These are phyloP conservation scores for Fusarium sp. DNA, from an alignment of 2,329 filamentous ascomycete genomes.

Conservation along the genomic window DNA sequence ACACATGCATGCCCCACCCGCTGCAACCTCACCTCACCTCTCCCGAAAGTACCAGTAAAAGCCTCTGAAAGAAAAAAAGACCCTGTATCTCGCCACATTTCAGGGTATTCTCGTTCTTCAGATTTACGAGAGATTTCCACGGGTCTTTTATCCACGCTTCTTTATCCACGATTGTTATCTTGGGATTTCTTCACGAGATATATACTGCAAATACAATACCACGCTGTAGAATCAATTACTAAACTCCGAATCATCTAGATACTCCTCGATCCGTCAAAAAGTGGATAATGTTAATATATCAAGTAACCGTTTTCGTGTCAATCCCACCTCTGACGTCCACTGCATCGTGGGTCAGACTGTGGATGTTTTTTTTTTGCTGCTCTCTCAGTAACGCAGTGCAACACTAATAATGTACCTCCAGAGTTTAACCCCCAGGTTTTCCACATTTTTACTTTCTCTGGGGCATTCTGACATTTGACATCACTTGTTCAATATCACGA, in stretches of 20 bases:
- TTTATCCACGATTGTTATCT: not conserved
- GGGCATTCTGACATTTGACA: conserved; percentile 21
- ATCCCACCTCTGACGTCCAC: conserved; percentile 36
- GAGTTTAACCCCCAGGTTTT: conserved; percentile 23
- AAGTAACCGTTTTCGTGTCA: conserved; percentile 28
- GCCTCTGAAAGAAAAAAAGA: not conserved
- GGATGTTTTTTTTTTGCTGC: not conserved
- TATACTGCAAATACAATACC: not conserved
- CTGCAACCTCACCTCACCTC: conserved; percentile 1
- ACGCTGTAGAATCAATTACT: not conserved
- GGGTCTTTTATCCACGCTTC: not conserved
- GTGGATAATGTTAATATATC: conserved; percentile 16
- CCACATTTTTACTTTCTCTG: conserved; percentile 15
- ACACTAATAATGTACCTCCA: conserved; percentile 10
- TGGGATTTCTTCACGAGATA: not conserved
- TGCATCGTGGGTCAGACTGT: conserved; percentile 21
- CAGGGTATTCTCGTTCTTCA: not conserved
- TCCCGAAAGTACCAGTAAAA: not conserved
- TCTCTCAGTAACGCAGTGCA: conserved; percentile 8
- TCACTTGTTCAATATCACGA: conserved; percentile 28
- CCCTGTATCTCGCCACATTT: conserved; percentile 1
- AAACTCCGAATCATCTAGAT: conserved; percentile 18
- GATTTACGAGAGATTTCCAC: not conserved
- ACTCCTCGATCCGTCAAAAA: conserved; percentile 18
- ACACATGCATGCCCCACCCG: conserved; percentile 7